Conservation (phyloP, 345 rosid species). For the Eucalyptus pumila region DNA sequence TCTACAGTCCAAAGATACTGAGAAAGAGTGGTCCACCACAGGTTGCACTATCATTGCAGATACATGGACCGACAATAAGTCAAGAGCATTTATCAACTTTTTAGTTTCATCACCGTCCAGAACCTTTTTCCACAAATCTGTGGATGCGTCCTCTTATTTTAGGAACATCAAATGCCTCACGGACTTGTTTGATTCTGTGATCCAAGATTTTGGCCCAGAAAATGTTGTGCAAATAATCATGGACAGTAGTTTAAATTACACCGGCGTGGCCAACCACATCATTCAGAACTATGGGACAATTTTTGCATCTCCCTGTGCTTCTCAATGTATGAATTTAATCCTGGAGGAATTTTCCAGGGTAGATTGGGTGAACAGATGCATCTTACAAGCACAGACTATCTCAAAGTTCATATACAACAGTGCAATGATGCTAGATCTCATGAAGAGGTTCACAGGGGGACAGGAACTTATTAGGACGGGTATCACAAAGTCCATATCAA, state of each 20-base stretch:
- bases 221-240: slow-evolving; percentile 80
- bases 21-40: slow-evolving; percentile 77
- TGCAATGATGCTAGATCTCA: slow-evolving; percentile 50
- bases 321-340: slow-evolving; percentile 68
- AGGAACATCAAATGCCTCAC: slow-evolving; percentile 64
- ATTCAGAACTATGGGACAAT: slow-evolving; percentile 60
- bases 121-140: slow-evolving; percentile 69
- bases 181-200: slow-evolving; percentile 67
- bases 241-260: slow-evolving; percentile 53
- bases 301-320: slow-evolving; percentile 81
- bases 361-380: slow-evolving; percentile 80
- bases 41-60: slow-evolving; percentile 78
- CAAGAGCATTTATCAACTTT: slow-evolving; percentile 73
- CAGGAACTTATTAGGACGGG: slow-evolving; percentile 69
- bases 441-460: slow-evolving; percentile 66
- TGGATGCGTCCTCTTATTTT: slow-evolving; percentile 70
- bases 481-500: slow-evolving; percentile 58
- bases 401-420: slow-evolving; percentile 66
- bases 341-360: slow-evolving; percentile 83
- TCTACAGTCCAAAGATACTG: slow-evolving; percentile 36
- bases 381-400: slow-evolving; percentile 57
- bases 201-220: slow-evolving; percentile 68
- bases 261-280: slow-evolving; percentile 62
- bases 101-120: slow-evolving; percentile 77
- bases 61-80: slow-evolving; percentile 79